Conservation (phyloP, 257 asterid genomes). For the Galeopsis tetrahit region DNA sequence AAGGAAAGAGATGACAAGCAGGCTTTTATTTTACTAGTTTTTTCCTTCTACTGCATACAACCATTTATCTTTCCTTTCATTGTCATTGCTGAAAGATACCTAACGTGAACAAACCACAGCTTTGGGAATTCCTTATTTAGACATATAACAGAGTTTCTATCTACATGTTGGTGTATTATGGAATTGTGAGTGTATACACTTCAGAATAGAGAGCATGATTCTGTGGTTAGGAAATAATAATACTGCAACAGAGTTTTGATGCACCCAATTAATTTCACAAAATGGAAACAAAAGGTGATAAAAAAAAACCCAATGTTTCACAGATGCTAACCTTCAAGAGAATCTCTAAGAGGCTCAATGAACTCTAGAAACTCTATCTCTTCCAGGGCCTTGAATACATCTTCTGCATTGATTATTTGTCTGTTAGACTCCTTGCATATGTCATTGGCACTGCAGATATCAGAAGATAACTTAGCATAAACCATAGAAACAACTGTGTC, state of each 20-base stretch:
- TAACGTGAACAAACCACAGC: neutral
- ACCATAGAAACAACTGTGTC: neutral
- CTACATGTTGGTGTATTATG: neutral
- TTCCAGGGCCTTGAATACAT: conserved; percentile 92
- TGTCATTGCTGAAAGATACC: neutral
- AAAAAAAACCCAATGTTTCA: neutral
- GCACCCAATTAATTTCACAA: conserved; percentile 1
- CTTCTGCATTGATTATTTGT: conserved; percentile 84
- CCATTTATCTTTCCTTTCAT: neutral
- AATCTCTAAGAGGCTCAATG: conserved; percentile 73
- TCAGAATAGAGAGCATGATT: neutral
- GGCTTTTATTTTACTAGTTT: conserved; percentile 1
- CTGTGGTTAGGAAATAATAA: neutral
- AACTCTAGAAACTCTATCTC: conserved; percentile 88
- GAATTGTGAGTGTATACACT: neutral
- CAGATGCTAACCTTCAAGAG: conserved; percentile 72
- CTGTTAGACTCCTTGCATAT: conserved; percentile 85
- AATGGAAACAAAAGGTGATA: neutral
- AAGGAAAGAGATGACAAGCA: neutral
- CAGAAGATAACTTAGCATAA: conserved; percentile 18
- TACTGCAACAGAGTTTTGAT: neutral
- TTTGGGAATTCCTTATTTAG: conserved; percentile 7
- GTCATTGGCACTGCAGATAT: conserved; percentile 71
- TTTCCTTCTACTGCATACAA: conserved; percentile 5
- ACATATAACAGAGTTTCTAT: neutral